These are phyloP conservation scores for Mortierella sp. DNA, from an alignment of 371 early-diverging fungal genomes.

Conservation along the genomic window DNA sequence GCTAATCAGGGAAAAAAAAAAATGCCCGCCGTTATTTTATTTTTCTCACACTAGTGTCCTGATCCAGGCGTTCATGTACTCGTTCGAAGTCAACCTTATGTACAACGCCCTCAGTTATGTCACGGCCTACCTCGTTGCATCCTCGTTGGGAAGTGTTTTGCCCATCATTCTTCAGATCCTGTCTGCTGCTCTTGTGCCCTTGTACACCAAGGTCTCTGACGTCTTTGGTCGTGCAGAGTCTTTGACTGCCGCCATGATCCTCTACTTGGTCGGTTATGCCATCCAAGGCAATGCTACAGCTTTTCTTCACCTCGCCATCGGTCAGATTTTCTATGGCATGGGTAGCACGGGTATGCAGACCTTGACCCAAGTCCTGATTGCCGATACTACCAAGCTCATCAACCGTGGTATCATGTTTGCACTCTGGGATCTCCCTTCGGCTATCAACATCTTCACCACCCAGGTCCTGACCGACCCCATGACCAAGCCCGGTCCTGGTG, in stretches of 20 bases:
- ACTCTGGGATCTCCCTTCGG: constrained; percentile 40
- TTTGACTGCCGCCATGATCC: constrained; percentile 54
- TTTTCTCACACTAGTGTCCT: constrained; percentile 15
- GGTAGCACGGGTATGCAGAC: constrained; percentile 55
- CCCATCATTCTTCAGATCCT: constrained; percentile 55
- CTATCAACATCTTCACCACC: constrained; percentile 33
- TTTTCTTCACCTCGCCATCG: constrained; percentile 53
- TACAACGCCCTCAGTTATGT: constrained; percentile 31
- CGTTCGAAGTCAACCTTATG: constrained; percentile 45
- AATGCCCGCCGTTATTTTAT: not conserved
- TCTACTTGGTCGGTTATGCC: constrained; percentile 54
- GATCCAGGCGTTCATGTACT: constrained; percentile 37
- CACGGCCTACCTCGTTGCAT: constrained; percentile 28
- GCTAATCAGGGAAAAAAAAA: not conserved
- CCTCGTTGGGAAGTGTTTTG: constrained; percentile 43
- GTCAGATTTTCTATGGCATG: constrained; percentile 56
- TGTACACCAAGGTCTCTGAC: constrained; percentile 61
- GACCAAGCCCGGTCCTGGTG: constrained; percentile 24
- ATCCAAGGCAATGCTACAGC: constrained; percentile 51
- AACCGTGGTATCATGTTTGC: constrained; percentile 49
- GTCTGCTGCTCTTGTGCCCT: constrained; percentile 57
- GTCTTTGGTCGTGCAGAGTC: constrained; percentile 55
- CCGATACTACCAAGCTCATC: constrained; percentile 42
- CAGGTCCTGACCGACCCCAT: constrained; percentile 39
- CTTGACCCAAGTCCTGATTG: constrained; percentile 57